Conservation (phyloP, 345 rosid genomes). For the Salix brachista region DNA sequence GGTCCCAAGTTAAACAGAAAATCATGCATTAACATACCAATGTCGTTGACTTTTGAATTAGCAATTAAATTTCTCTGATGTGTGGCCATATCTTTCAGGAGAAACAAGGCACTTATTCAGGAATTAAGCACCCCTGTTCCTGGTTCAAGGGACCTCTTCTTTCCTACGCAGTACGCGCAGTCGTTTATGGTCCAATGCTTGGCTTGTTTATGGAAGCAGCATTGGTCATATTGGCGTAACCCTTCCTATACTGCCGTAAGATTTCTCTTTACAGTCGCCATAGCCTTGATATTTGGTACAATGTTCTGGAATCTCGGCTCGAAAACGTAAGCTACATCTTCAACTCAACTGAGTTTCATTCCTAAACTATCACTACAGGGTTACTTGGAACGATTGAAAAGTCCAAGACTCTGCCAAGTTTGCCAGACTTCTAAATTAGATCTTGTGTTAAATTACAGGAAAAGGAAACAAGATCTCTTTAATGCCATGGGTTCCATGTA, state of each 20-base stretch:
- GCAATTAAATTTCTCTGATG: too few species aligned
- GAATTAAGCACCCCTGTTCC: slow-evolving; percentile 57
- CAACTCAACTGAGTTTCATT: neutral
- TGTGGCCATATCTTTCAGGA: slow-evolving; percentile 13
- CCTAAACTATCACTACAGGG: neutral
- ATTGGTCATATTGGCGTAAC: slow-evolving; percentile 76
- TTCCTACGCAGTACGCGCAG: slow-evolving; percentile 49
- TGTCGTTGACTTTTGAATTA: neutral
- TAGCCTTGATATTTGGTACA: slow-evolving; percentile 59
- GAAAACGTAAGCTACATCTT: slow-evolving; percentile 39
- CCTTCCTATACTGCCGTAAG: slow-evolving; percentile 62
- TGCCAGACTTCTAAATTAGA: neutral
- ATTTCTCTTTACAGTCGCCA: slow-evolving; percentile 51
- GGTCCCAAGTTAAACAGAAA: too few species aligned
- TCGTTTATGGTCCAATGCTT: slow-evolving; percentile 47
- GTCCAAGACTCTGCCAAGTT: neutral
- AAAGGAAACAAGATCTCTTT: slow-evolving; percentile 40
- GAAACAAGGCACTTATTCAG: slow-evolving; percentile 53
- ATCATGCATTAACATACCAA: neutral
- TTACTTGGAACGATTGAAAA: too few species aligned
- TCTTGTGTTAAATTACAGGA: slow-evolving; percentile 28
- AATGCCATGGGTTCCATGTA: slow-evolving; percentile 79
- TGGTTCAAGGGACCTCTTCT: slow-evolving; percentile 55
- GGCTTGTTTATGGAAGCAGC: slow-evolving; percentile 79
- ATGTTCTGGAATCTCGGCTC: slow-evolving; percentile 73